Conservation (phyloP, 371 early-diverging fungal genomes). For the Actinomortierella wolfii region DNA sequence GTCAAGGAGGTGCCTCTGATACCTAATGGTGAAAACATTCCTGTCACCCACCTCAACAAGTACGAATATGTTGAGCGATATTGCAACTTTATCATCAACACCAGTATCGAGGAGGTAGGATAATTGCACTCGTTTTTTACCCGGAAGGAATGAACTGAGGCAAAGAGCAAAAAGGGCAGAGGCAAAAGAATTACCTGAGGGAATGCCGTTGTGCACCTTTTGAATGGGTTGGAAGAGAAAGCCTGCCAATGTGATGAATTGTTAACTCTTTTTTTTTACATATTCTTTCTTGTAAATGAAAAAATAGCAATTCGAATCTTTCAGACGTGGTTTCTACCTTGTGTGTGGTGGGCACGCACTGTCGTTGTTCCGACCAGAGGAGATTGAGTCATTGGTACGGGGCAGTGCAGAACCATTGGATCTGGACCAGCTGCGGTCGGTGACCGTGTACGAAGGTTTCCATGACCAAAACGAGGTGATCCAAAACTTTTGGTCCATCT, state of each 20-base stretch:
- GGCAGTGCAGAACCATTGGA: slow-evolving; percentile 89
- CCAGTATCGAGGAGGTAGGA: slow-evolving; percentile 37
- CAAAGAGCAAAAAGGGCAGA: no score
- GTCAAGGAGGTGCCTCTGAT: slow-evolving; percentile 69
- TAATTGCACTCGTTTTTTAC: no score
- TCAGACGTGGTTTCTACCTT: slow-evolving; percentile 90
- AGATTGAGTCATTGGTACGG: slow-evolving; percentile 94
- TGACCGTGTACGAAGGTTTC: slow-evolving; percentile 86
- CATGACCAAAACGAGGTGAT: slow-evolving; percentile 63
- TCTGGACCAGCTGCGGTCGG: slow-evolving; percentile 73
- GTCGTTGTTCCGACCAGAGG: slow-evolving; percentile 91
- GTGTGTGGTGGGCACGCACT: slow-evolving; percentile 93
- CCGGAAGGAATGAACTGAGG: no score
- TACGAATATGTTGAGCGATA: slow-evolving; percentile 84
- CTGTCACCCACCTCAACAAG: slow-evolving; percentile 79
- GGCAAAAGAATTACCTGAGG: neutral
- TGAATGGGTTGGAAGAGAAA: no score
- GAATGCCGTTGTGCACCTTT: no score
- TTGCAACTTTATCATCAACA: slow-evolving; percentile 79
- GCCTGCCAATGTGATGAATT: no score
- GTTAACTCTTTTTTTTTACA: slow-evolving; percentile 1
- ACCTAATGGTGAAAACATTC: slow-evolving; percentile 69
- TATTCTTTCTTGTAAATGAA: slow-evolving; percentile 59
- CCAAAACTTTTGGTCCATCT: slow-evolving; percentile 88
- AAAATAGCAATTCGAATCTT: slow-evolving; percentile 88